Evolutionary conservation across 345 rosid species (phyloP), one percentile per base, ranked within the genome.

Genomic region (Lepidium africanum): DNA sequence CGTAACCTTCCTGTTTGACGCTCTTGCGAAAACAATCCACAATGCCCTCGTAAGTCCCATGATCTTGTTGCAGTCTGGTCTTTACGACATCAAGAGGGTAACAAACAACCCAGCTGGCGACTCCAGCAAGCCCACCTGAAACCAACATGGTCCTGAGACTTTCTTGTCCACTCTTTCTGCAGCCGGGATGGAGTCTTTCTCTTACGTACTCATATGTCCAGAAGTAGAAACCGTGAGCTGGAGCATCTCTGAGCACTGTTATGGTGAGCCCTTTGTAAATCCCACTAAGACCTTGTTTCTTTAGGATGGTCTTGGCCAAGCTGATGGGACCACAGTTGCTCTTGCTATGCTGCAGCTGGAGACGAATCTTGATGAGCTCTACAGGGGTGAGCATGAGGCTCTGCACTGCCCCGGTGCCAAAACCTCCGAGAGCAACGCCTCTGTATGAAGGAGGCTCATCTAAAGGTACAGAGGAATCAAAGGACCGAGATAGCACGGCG

Each of bases 91-190:
- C 97, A 33, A 87, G 65, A 7, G 99, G 99, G 67, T 94, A 91
- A 69, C 93, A 91, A 65, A 80, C 75, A 36, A 85, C 79, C 99
- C 97, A 91, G 79, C 99, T 94, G 2, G 96, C 84, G 4, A 94
- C 97, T 37, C 96, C 99, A 3, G 93, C 99, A 4, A 87, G 76
- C 13, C 97, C 96, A 59, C 97, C 97, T 0, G 97, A 85, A 1
- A 82, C 21, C 67, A 94, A 80, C 97, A 87, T 91, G 23, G 96
- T 94, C 54, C 50, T 70, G 66, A 94, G 67, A 64, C 75, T 81
- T 75, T 89, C 97, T 15, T 89, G 72, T 10, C 96, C 72, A n/a
- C 10, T 73, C 77, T 84, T 89, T 74, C 96, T 73, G 84, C 97
- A 91, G 25, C 97, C 96, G 2, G 96, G 99, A 50, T 94, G 99